phyloP scores from a whole-genome alignment of 768 basidiomycete species.

The Paxillus involutus region DNA sequence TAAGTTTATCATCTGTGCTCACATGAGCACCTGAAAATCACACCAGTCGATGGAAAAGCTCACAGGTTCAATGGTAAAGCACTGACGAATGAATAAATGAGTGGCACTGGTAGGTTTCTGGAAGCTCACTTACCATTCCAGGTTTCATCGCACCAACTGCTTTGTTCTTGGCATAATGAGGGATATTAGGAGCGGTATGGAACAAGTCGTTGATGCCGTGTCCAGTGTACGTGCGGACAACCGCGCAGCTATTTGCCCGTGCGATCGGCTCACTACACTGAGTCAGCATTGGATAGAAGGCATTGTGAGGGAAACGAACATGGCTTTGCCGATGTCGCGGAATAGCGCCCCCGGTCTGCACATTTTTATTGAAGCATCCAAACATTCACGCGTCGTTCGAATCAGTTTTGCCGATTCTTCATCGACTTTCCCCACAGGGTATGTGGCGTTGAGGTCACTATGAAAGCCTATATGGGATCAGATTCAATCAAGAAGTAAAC shows the following conservation, averaged over 20 bases:
- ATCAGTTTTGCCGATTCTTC: constrained; percentile 84
- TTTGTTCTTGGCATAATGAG: constrained; percentile 95
- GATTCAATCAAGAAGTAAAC: background rate
- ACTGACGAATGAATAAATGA: constrained; percentile 30
- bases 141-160: constrained; percentile 91
- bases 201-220: constrained; percentile 89
- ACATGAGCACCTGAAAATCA: constrained; percentile 2
- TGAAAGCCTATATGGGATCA: constrained; percentile 66
- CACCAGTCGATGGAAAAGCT: constrained; percentile 17
- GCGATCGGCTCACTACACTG: constrained; percentile 76
- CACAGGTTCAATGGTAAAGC: constrained; percentile 82
- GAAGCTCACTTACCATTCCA: constrained; percentile 68
- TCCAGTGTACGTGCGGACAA: constrained; percentile 89
- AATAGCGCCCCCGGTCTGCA: constrained; percentile 94
- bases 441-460: constrained; percentile 90
- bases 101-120: background rate
- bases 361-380: constrained; percentile 87
- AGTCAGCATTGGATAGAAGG: constrained; percentile 10
- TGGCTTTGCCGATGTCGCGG: constrained; percentile 83
- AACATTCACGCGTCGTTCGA: constrained; percentile 73
- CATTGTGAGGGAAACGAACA: constrained; percentile 52
- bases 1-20: constrained; percentile 84
- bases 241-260: constrained; percentile 80
- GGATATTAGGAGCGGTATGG: constrained; percentile 84
- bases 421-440: constrained; percentile 85